These are phyloP conservation scores for Aspergillus flavus DNA, from an alignment of 2,329 filamentous ascomycete species.

Conservation along the genomic window DNA sequence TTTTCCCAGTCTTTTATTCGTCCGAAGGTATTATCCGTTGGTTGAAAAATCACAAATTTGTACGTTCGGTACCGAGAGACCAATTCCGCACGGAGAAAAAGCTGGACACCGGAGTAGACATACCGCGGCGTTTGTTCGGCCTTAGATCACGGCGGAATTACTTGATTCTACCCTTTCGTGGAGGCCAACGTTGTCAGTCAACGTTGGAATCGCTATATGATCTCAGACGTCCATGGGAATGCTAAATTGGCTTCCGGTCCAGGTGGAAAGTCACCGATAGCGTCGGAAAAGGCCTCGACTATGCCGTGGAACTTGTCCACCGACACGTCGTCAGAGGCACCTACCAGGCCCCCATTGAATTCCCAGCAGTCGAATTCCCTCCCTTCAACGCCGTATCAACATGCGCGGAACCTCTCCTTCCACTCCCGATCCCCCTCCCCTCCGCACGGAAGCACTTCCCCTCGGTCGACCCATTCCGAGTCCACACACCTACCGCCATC, in stretches of 20 bases:
- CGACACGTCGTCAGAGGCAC: conserved; percentile 37
- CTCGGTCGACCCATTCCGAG: conserved; percentile 87
- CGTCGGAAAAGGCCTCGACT: conserved; percentile 41
- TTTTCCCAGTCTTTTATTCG: conserved; percentile 10
- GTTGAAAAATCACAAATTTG: neutral
- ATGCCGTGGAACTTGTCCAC: conserved; percentile 45
- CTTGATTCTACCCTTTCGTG: conserved; percentile 9
- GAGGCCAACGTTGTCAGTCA: conserved; percentile 33
- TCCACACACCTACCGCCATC: conserved; percentile 74
- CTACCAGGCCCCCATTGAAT: conserved; percentile 53
- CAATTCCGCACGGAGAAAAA: conserved; percentile 6
- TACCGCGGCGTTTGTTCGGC: conserved; percentile 8
- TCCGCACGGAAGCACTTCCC: conserved; percentile 75
- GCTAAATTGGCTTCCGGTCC: conserved; percentile 39
- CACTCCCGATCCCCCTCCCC: conserved; percentile 82
- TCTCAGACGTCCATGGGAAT: conserved; percentile 47
- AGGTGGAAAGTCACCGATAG: conserved; percentile 48
- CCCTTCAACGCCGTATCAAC: conserved; percentile 89
- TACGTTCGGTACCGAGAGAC: conserved; percentile 5
- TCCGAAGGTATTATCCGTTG: neutral
- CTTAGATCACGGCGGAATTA: conserved; percentile 8
- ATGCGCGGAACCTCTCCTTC: conserved; percentile 78
- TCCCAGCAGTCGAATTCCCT: conserved; percentile 82
- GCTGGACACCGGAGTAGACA: conserved; percentile 3
- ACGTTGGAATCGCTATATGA: conserved; percentile 45